Conservation (phyloP, 2,329 filamentous ascomycete species). For the Graphiopsis chlorocephala region DNA sequence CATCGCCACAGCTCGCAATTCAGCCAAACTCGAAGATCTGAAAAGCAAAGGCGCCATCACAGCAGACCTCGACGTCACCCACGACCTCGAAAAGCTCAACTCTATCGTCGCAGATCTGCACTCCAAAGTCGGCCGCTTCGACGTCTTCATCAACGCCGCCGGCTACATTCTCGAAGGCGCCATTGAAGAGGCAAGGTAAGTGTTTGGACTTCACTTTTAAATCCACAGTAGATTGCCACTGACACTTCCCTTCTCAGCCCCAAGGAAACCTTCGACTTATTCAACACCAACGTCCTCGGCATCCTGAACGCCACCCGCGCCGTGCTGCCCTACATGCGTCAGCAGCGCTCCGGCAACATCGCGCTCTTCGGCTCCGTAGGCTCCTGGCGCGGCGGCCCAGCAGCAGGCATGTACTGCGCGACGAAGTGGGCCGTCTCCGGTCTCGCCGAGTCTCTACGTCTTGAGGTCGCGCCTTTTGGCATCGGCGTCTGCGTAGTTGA, state of each 20-base stretch:
- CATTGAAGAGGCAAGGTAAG: constrained; percentile 21
- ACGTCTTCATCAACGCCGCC: constrained; percentile 42
- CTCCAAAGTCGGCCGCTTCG: constrained; percentile 37
- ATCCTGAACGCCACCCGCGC: constrained; percentile 24
- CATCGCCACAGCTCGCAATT: constrained; percentile 45
- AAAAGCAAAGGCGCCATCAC: constrained; percentile 21
- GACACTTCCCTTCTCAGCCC: background rate
- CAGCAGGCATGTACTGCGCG: constrained; percentile 40
- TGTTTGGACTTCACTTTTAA: background rate
- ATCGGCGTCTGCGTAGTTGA: constrained; percentile 47
- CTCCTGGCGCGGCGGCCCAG: constrained; percentile 42
- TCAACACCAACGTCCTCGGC: constrained; percentile 27
- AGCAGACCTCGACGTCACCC: constrained; percentile 39
- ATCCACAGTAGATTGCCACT: background rate
- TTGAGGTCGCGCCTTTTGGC: constrained; percentile 44
- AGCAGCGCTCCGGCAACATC: constrained; percentile 22
- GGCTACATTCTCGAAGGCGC: constrained; percentile 17
- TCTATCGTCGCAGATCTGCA: constrained; percentile 36
- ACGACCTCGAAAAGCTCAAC: constrained; percentile 37
- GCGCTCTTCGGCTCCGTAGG: constrained; percentile 46
- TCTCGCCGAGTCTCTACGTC: constrained; percentile 44
- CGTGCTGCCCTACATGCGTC: constrained; percentile 26
- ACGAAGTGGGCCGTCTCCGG: constrained; percentile 49
- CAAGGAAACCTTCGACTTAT: constrained; percentile 20
- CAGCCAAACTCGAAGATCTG: constrained; percentile 19